Evolutionary conservation across 805 yeast species (phyloP), one percentile per base, ranked within the genome.

Genomic region (Hanseniaspora nectarophila): DNA sequence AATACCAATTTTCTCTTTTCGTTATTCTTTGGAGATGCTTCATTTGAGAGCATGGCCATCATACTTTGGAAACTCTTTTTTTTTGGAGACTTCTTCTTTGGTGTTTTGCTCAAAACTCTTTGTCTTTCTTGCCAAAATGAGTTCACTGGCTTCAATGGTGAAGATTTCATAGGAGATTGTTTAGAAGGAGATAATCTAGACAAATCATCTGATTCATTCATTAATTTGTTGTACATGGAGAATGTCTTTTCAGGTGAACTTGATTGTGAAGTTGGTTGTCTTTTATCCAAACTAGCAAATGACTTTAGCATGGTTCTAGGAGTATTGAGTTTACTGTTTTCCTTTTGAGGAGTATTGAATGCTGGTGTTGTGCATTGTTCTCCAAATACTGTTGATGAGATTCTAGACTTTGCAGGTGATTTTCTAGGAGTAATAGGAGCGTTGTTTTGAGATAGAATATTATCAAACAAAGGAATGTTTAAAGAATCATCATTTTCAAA

Each of bases 381-480:
- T 10, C 45, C 45, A 16, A 42, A 15, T 3, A 29, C 3, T 8
- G 9, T 42, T 4, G 23, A 10, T 18, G 45, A 10, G 4, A 34
- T 5, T 9, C 18, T 13, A 13, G 18, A 26, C 18, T 49, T 49
- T 33, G 53, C 15, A n/a, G 53, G 53, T 26, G 53, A 49, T 20
- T 49, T 49, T 13, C 24, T 49, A 8, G 53, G 53, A 8, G 53
- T 49, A 7, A 10, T 23, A 23, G 26, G 35, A 18, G 34, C 32
- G 12, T 2, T 39, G 43, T n/a, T 10, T 9, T 42, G 28, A 2
- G 46, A 10, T 1, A 49, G 16, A 21, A 49, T 49, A 15, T 29
- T 49, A 15, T 49, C 53, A 28, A 49, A 49, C n/a, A 49, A 33
- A 4, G 53, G 46, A 5, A 49, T 28, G 24, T 12, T 28, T 13